A percentile compares a stretch with the other conserved stretches of the same genome.
These are phyloP conservation scores for Cetradonia linearis DNA, from an alignment of 495 filamentous ascomycete genomes.

Conservation along the genomic window DNA sequence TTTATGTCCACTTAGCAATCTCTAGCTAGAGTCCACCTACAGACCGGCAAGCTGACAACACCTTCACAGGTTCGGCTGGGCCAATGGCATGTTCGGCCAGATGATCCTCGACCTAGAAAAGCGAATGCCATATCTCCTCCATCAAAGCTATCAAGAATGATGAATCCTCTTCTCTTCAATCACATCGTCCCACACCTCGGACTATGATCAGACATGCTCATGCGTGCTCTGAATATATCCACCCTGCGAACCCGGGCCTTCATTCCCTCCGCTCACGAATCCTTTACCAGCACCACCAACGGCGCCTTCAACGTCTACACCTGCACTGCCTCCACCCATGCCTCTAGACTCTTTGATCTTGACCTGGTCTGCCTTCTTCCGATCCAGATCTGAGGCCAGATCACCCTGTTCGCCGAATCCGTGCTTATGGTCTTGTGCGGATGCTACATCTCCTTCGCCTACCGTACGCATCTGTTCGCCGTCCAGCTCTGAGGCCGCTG, in stretches of 20 bases:
- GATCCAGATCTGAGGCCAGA: slow-evolving; percentile 35
- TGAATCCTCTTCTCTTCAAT: slow-evolving; percentile 3
- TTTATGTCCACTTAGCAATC: not conserved
- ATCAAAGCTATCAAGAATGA: slow-evolving; percentile 19
- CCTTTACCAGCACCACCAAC: slow-evolving; percentile 15
- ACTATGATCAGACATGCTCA: slow-evolving; percentile 1
- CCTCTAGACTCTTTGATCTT: slow-evolving; percentile 30
- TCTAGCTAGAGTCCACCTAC: not conserved
- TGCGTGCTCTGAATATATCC: slow-evolving; percentile 14
- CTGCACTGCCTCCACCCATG: slow-evolving; percentile 10
- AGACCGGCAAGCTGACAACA: slow-evolving; percentile 4
- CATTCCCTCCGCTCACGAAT: slow-evolving; percentile 15
- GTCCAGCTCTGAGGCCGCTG: slow-evolving; percentile 34
- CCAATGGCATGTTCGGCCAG: slow-evolving; percentile 58
- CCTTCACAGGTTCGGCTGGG: slow-evolving; percentile 52
- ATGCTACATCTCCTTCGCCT: slow-evolving; percentile 45
- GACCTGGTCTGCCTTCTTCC: slow-evolving; percentile 39
- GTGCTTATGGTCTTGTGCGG: slow-evolving; percentile 33
- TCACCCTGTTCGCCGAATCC: slow-evolving; percentile 33
- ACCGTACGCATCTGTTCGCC: slow-evolving; percentile 48
- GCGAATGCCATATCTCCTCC: slow-evolving; percentile 39
- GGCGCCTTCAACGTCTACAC: slow-evolving; percentile 22
- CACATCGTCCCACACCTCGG: too few species aligned
- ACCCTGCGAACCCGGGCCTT: slow-evolving; percentile 11
- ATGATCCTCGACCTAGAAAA: slow-evolving; percentile 48